A percentile compares a stretch with the other conserved stretches of the same genome.
These are phyloP conservation scores for Dianthus caryophyllus DNA, from an alignment of 148 eudicot species.

Conservation along the genomic window DNA sequence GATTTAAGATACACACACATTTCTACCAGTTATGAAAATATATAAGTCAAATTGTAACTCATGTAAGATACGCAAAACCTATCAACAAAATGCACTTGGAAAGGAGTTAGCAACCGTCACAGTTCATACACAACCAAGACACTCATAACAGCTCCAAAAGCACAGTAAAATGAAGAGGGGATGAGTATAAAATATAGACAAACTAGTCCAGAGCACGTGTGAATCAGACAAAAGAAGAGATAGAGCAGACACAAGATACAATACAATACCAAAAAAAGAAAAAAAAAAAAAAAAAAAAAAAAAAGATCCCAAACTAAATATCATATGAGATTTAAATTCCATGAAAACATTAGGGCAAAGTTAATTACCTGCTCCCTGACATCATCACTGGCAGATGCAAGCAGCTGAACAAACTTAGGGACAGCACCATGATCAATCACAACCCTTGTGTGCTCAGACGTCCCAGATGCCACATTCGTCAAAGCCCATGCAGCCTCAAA, in stretches of 20 bases:
- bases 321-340: too few species aligned
- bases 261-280: background rate
- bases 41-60: background rate
- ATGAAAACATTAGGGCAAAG: background rate
- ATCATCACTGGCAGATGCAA: constrained; percentile 84
- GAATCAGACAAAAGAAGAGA: background rate
- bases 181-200: background rate
- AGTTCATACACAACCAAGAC: background rate
- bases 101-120: background rate
- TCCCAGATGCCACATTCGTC: constrained; percentile 93
- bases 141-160: background rate
- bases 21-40: background rate
- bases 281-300: background rate
- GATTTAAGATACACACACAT: constrained; percentile 3
- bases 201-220: background rate
- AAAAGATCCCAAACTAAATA: too few species aligned
- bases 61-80: background rate
- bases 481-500: constrained; percentile 98
- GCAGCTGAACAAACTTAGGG: constrained; percentile 78
- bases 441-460: constrained; percentile 82
- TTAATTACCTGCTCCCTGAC: constrained; percentile 72
- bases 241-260: background rate
- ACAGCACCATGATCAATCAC: constrained; percentile 89
- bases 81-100: background rate
- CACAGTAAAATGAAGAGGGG: background rate